Conservation (phyloP, 139 green algal genomes). For the Micractinium conductrix region DNA sequence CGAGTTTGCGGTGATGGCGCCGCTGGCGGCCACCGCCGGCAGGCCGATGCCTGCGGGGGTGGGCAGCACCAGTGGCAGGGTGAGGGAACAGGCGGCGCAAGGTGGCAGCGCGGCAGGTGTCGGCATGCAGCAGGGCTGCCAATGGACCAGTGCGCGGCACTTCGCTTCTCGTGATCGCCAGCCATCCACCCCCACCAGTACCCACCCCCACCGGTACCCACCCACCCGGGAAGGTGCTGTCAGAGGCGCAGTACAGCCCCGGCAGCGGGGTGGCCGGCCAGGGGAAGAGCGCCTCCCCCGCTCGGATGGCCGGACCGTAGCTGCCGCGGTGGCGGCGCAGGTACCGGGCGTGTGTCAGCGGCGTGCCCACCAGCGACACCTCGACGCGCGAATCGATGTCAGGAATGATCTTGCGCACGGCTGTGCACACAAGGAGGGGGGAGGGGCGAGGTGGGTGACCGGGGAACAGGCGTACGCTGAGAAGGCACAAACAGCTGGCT, state of each 20-base stretch:
- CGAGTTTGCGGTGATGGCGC: slow-evolving; percentile 86
- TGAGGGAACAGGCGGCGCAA: background rate
- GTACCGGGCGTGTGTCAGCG: slow-evolving; percentile 93
- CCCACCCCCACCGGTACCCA: background rate
- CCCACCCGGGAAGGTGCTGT: slow-evolving; percentile 81
- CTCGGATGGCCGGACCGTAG: slow-evolving; percentile 76
- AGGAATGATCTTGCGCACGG: slow-evolving; percentile 62
- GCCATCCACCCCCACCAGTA: background rate
- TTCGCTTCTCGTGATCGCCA: too few relatives aligned
- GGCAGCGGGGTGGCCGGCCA: slow-evolving; percentile 79
- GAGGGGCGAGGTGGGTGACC: too few relatives aligned
- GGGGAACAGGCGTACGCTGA: background rate
- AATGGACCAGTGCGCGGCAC: background rate
- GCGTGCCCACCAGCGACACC: slow-evolving; percentile 85
- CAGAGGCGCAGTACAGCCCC: slow-evolving; percentile 75
- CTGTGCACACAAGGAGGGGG: background rate
- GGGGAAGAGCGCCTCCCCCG: slow-evolving; percentile 68
- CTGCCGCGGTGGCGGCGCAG: slow-evolving; percentile 81
- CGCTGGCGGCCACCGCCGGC: slow-evolving; percentile 84
- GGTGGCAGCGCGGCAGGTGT: background rate
- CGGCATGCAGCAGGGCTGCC: background rate
- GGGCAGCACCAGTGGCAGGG: background rate
- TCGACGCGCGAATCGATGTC: slow-evolving; percentile 82
- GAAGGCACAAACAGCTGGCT: too few relatives aligned
- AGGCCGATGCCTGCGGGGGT: slow-evolving; percentile 86